Evolutionary conservation across 2,329 filamentous ascomycete species (phyloP), one percentile per base, ranked within the genome.

Genomic region (Cadophora sp.): DNA sequence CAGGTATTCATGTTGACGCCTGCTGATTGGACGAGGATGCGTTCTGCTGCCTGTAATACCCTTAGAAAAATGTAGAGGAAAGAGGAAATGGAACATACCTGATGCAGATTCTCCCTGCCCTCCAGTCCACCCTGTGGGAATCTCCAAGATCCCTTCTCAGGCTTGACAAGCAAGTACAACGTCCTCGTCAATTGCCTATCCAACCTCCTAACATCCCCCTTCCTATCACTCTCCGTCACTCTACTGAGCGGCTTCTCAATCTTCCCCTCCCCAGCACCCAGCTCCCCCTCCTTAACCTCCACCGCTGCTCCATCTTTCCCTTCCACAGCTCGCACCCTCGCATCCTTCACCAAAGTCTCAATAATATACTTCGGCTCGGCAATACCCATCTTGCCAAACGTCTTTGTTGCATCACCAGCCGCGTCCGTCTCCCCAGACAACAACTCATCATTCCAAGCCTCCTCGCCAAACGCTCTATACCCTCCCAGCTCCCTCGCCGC

Each of bases 1-100:
- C 96, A 99, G 65, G 94, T 97, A 84, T 98, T 98, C 94, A 99
- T 98, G 85, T 99, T 97, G 69, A 92, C 82, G 68, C 96, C 96
- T 11, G 91, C 94, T 3, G 93, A 85, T 75, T 92, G 86, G 63
- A 90, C 84, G 27, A 98, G 85, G 65, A 94, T 89, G 69, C 94
- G 88, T 77, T 93, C 88, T 46, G 95, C 94, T 55, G 92, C 90
- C 96, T 99, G 75, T 70, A n/a, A n/a, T 40, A 19, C 11, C 43
- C 51, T 69, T 67, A 69, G 65, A 24, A n/a, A 24, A 56, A 27
- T 12, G 43, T 58, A 26, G n/a, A 61, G 55, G 43, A 40, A 7
- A 63, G 66, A 12, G 19, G 65, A 16, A 55, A 53, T 34, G 16
- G 34, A 64, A 83, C 91, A 79, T 83, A 97, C 96, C 85, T 92